Evolutionary conservation across 208 protist genomes (phyloP).

Genomic region (Leishmania amazonensis): DNA sequence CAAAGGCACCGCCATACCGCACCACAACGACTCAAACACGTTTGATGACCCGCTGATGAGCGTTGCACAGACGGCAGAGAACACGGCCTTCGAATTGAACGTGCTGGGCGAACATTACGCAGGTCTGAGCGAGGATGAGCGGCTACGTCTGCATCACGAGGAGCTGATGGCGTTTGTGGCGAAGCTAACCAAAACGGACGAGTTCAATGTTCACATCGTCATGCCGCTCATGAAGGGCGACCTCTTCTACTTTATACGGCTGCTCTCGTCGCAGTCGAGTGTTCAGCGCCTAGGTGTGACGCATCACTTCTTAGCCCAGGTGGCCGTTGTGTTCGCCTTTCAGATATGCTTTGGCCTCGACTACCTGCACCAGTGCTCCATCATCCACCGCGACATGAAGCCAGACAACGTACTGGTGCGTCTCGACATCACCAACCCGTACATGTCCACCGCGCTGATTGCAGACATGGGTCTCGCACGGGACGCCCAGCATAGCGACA

Average conservation of each 20-base stretch:
- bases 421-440: constrained; percentile 57
- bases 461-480: constrained; percentile 91
- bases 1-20: constrained; percentile 37
- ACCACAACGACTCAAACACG: constrained; percentile 20
- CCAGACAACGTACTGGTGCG: constrained; percentile 97
- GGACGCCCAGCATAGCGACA: constrained; percentile 76
- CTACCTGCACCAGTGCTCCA: constrained; percentile 87
- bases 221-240: constrained; percentile 90
- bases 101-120: constrained; percentile 41
- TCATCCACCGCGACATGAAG: constrained; percentile 97
- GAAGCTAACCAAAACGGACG: constrained; percentile 35
- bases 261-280: constrained; percentile 27
- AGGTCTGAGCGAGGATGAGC: constrained; percentile 29
- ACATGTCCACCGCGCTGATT: constrained; percentile 73
- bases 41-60: constrained; percentile 49
- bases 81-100: constrained; percentile 41
- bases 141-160: constrained; percentile 44
- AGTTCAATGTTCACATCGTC: constrained; percentile 90
- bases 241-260: constrained; percentile 74
- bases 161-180: constrained; percentile 33
- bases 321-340: constrained; percentile 80
- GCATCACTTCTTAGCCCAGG: constrained; percentile 53
- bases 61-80: constrained; percentile 24
- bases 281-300: constrained; percentile 32
- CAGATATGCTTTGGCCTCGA: constrained; percentile 90